Percentiles rank a stretch among this genome's conserved stretches.
These are phyloP conservation scores for Aspergillus avenaceus DNA, from an alignment of 495 filamentous ascomycete genomes.

Conservation along the genomic window DNA sequence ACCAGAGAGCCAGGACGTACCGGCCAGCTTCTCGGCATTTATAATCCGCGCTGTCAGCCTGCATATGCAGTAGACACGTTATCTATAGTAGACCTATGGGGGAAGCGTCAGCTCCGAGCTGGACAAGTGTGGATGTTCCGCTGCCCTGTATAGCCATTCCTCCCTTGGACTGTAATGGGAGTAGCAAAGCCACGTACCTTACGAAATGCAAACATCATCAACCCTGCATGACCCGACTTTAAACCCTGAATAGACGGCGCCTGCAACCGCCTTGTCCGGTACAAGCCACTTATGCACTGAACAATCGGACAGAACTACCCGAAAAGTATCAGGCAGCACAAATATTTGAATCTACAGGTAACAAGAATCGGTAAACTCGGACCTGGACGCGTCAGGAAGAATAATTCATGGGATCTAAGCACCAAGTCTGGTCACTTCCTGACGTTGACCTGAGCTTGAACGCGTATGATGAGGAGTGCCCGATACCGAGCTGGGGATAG, in stretches of 20 bases:
- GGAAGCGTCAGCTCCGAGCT: background rate
- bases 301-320: background rate
- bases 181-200: background rate
- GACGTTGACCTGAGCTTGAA: background rate
- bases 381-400: background rate
- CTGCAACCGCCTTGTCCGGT: background rate
- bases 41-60: conserved; percentile 5
- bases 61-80: background rate
- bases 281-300: background rate
- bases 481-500: background rate
- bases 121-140: no score
- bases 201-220: background rate
- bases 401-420: background rate
- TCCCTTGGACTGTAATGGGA: no score
- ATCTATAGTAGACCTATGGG: background rate
- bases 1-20: conserved; percentile 5
- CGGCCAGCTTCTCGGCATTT: conserved; percentile 3
- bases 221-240: background rate
- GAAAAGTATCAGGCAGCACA: background rate
- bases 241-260: background rate
- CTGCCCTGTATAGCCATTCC: no score
- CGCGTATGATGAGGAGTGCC: background rate
- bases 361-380: background rate
- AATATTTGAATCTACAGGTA: background rate
- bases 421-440: background rate